Base-by-base conservation (phyloP, 2,329 filamentous ascomycete genomes). In the Cladosporium sp. region DNA sequence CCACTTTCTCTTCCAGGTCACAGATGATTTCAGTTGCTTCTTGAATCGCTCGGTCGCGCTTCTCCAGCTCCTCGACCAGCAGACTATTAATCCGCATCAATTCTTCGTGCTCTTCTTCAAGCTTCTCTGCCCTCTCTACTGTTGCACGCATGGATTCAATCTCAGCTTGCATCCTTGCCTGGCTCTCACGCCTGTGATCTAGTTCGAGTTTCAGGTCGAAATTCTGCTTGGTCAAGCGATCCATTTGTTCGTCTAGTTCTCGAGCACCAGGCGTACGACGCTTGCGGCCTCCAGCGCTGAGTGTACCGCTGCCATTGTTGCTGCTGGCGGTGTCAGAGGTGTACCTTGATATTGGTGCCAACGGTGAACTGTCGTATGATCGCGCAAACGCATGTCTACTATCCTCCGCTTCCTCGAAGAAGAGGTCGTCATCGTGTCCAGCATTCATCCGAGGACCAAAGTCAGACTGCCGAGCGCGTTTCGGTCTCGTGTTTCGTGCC, bases 191-290 rank as follows among this genome's bases (percentile, higher is more conserved):
- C 6, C 86, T 81, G 67, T 90, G 87, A 65, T 82, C 89, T 1
- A 91, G 73, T 69, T 90, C 87, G 34, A 90, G 77, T 71, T 91
- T 90, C 42, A 91, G 78, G 64, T 89, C 87, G 65, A 90, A 91
- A 67, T 90, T 91, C 73, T 89, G 84, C 69, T 91, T 91, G 70
- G 87, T 85, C 20, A 90, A 74, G 1, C 79, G 86, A 4, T 87
- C 88, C 55, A 90, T 74, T 56, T 86, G 83, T 81, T 88, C 66
- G 51, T 90, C 87, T 76, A 88, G 85, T 65, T 89, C 86, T 68
- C 87, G 86, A 6, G 85, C 74, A 2, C 86, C 86, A 72, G 88
- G 60, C 11, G 66, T 58, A 34, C 67, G 65, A n/a, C 67, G 60
- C 38, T 63, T 51, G 12, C 50, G 47, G 3, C 56, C 56, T 56